A percentile compares a stretch with the other conserved stretches of the same genome.
Evolutionary conservation across 2,329 filamentous ascomycete species (phyloP).

Genomic region (Calonectria hawksworthii): DNA sequence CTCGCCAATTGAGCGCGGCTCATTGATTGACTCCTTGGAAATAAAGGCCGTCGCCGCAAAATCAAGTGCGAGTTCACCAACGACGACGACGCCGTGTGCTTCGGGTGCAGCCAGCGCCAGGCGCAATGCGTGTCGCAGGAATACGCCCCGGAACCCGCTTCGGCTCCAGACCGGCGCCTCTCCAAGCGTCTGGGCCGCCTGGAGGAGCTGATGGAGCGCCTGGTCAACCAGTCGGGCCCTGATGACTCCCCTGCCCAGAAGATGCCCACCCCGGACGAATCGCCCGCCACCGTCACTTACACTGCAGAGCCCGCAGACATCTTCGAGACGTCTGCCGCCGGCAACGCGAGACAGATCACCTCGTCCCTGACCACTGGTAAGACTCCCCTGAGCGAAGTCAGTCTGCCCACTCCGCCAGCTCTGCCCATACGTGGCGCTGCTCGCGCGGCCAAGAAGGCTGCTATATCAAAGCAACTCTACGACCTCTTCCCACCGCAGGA

Average conservation of each 20-base stretch:
- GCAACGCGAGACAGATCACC: constrained; percentile 38
- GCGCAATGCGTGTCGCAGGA: constrained; percentile 63
- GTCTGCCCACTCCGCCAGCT: constrained; percentile 15
- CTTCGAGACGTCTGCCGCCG: constrained; percentile 35
- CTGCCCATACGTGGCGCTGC: background rate
- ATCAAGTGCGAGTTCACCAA: constrained; percentile 63
- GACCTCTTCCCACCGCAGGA: constrained; percentile 41
- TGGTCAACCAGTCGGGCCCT: constrained; percentile 54
- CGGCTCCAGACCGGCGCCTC: constrained; percentile 54
- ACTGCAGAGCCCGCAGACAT: constrained; percentile 41
- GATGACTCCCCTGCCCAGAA: background rate
- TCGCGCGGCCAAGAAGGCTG: constrained; percentile 29
- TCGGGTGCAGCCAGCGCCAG: constrained; percentile 59
- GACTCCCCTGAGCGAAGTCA: constrained; percentile 10
- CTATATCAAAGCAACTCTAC: constrained; percentile 35
- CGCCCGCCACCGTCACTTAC: constrained; percentile 26
- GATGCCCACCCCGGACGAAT: constrained; percentile 34
- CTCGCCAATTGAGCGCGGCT: background rate
- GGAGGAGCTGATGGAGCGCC: constrained; percentile 61
- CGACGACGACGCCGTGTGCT: constrained; percentile 58
- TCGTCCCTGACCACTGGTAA: constrained; percentile 20
- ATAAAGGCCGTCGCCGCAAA: constrained; percentile 61
- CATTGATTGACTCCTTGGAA: background rate
- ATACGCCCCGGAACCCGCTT: constrained; percentile 52
- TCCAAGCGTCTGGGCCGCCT: constrained; percentile 60